Percentiles rank a stretch among this genome's conserved stretches.
phyloP scores from a whole-genome alignment of 192 early-diverging fungal genomes.

The Pilaira anomala region DNA sequence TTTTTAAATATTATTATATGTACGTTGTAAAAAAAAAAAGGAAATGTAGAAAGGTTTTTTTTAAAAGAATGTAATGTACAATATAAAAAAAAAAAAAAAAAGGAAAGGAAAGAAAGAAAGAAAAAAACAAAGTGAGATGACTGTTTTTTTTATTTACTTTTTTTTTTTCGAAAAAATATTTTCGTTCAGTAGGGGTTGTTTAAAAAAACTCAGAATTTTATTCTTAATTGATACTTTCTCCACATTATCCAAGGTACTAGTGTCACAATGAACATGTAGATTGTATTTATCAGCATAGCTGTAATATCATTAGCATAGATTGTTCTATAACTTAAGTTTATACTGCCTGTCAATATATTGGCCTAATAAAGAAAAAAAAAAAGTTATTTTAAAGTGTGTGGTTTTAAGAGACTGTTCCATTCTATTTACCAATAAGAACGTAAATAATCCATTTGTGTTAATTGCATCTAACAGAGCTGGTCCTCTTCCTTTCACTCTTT shows the following conservation, averaged over 20 bases:
- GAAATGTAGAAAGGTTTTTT: background rate
- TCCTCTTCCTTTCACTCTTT: constrained; percentile 42
- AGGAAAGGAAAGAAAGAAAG: background rate
- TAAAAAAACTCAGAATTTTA: constrained; percentile 24
- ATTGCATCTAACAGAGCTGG: constrained; percentile 65
- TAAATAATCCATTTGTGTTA: constrained; percentile 77
- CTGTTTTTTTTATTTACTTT: background rate
- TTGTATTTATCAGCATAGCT: constrained; percentile 45
- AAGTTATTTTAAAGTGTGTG: background rate
- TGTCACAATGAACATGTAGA: constrained; percentile 49
- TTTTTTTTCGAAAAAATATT: constrained; percentile 2
- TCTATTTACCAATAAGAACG: constrained; percentile 70
- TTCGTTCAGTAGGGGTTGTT: no score
- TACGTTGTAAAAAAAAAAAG: no score
- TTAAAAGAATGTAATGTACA: background rate
- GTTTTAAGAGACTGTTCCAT: background rate
- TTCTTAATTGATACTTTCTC: constrained; percentile 13
- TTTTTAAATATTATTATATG: no score
- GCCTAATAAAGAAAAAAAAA: constrained; percentile 49
- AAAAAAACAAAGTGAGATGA: background rate
- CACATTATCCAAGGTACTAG: constrained; percentile 22
- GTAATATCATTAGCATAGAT: constrained; percentile 49
- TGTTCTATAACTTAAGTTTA: constrained; percentile 81
- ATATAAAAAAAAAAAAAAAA: constrained; percentile 2
- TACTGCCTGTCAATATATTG: constrained; percentile 82